phyloP scores from a whole-genome alignment of 179 eudicot genomes.

The Camellia oleifera region DNA sequence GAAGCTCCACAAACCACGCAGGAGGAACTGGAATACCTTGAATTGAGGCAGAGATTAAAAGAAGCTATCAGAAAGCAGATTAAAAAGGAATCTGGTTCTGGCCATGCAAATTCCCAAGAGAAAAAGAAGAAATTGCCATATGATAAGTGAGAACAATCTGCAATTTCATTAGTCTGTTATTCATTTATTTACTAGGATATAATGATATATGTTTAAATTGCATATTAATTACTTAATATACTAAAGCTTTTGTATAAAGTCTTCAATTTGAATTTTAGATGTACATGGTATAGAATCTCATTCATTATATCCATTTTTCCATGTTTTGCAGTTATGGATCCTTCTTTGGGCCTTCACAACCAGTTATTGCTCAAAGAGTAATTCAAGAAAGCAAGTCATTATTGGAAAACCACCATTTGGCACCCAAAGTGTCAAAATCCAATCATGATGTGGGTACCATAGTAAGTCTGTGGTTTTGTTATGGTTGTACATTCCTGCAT shows the following conservation, averaged over 20 bases:
- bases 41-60: slow-evolving; percentile 53
- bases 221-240: neutral
- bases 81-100: slow-evolving; percentile 59
- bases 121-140: slow-evolving; percentile 36
- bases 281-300: neutral
- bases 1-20: slow-evolving; percentile 42
- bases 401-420: slow-evolving; percentile 72
- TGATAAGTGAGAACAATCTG: slow-evolving; percentile 46
- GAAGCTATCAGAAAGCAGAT: slow-evolving; percentile 51
- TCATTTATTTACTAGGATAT: neutral
- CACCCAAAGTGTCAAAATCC: slow-evolving; percentile 46
- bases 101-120: slow-evolving; percentile 34
- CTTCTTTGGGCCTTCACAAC: slow-evolving; percentile 90
- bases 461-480: neutral
- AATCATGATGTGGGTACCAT: slow-evolving; percentile 44
- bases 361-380: slow-evolving; percentile 89
- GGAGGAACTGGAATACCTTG: slow-evolving; percentile 60
- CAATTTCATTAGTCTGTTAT: neutral
- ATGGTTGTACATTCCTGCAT: neutral
- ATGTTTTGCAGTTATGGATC: slow-evolving; percentile 72
- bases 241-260: neutral
- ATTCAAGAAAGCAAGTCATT: slow-evolving; percentile 88
- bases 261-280: neutral
- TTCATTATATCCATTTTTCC: neutral
- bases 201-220: neutral